A percentile compares a stretch with the other conserved stretches of the same genome.
phyloP scores from a whole-genome alignment of 768 basidiomycete species.

The Leccinum imitatum region DNA sequence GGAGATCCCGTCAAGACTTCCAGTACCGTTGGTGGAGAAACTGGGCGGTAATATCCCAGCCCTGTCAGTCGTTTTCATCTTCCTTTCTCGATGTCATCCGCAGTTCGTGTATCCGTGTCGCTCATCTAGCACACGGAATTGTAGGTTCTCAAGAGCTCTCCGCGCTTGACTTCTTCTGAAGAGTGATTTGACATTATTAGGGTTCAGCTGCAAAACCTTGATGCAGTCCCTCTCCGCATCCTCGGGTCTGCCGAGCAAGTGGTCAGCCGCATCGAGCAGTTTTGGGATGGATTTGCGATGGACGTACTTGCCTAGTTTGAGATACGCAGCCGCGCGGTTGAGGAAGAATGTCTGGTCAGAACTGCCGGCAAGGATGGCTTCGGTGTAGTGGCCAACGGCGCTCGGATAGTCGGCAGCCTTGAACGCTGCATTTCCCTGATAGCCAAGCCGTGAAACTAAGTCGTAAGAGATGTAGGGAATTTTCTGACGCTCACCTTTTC shows the following conservation, averaged over 20 bases:
- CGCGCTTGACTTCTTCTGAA: conserved; percentile 80
- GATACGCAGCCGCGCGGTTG: conserved; percentile 89
- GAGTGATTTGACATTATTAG: conserved; percentile 72
- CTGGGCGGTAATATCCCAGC: no score
- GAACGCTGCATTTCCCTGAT: conserved; percentile 85
- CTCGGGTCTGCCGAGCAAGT: conserved; percentile 48
- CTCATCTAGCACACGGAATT: no score
- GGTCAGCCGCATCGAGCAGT: conserved; percentile 3
- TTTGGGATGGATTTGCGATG: neutral
- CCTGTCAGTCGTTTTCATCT: no score
- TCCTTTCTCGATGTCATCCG: no score
- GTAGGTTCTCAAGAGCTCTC: conserved; percentile 48
- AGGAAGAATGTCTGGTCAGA: conserved; percentile 76
- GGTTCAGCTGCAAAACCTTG: conserved; percentile 53
- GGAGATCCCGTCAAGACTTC: no score
- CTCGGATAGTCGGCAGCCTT: conserved; percentile 73
- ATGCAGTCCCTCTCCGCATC: conserved; percentile 85
- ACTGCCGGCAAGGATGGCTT: conserved; percentile 70
- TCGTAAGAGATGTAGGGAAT: neutral
- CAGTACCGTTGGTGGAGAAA: no score
- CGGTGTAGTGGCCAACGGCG: conserved; percentile 85
- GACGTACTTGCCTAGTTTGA: conserved; percentile 94
- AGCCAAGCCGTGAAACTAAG: neutral
- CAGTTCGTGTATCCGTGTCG: no score
- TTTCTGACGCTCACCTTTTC: conserved; percentile 24